Evolutionary conservation across 306 rosid species (phyloP), one percentile per base, ranked within the genome.

Genomic region (Cucurbita ficifolia): DNA sequence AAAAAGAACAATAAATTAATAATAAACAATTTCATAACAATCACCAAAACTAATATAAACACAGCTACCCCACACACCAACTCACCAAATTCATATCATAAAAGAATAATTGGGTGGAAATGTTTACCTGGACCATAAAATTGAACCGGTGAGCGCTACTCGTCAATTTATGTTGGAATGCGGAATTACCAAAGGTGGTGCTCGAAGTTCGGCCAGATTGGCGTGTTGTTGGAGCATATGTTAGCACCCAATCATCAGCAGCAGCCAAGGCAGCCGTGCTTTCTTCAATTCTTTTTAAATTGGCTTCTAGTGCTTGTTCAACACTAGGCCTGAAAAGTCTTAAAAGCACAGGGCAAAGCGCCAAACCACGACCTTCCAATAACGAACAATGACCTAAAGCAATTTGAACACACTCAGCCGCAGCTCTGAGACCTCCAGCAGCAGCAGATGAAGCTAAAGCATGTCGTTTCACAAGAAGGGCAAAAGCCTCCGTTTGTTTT

Each of bases 371-470:
- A 79, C 84, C 91, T 84, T 95, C 99, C 86, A 95, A 77, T 84
- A 95, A 84, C 61, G 88, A 89, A 82, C 99, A 95, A 83, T 95
- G 99, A 79, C 99, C 97, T 79, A 95, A 79, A 72, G 99, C 99
- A 84, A 95, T 95, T 84, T 95, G 99, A 81, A 95, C 99, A 84
- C 99, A 95, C 86, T 95, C 99, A 4, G 97, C 99, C 18, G 99
- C 97, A 83, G 99, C 99, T 87, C 99, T 85, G 74, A 95, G 84
- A 21, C 99, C 99, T 70, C 99, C 99, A 64, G 99, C 99, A 52
- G 99, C 99, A 43, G 99, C 97, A 59, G 99, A 91, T 33, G 99
- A 95, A 81, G 96, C 97, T 75, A 95, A 82, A 17, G 97, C 99
- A 73, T 95, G 97, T 74, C 99, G 88, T 87, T 89, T 91, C 50